These are phyloP conservation scores for Xerocomellus amylosporus DNA, from an alignment of 768 basidiomycete genomes.

Conservation along the genomic window DNA sequence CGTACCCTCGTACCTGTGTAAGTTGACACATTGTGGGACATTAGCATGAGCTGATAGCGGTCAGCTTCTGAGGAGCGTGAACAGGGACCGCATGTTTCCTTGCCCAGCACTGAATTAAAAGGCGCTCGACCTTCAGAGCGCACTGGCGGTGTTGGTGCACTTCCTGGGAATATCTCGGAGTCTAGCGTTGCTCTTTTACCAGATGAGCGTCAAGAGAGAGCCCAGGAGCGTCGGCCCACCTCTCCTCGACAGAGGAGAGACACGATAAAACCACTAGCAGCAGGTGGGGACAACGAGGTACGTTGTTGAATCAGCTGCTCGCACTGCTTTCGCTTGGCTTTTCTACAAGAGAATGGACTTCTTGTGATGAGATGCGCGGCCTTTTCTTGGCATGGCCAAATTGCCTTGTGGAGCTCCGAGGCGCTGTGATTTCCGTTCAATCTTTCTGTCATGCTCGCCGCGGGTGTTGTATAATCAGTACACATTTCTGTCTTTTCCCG, in stretches of 20 bases:
- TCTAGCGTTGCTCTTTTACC: slow-evolving; percentile 48
- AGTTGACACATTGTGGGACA: not conserved
- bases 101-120: slow-evolving; percentile 36
- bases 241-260: slow-evolving; percentile 18
- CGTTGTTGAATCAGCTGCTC: not conserved
- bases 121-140: slow-evolving; percentile 34
- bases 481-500: not conserved
- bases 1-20: slow-evolving; percentile 8
- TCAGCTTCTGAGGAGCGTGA: slow-evolving; percentile 6
- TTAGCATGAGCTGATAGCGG: slow-evolving; percentile 4
- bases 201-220: slow-evolving; percentile 37
- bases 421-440: too few relatives aligned
- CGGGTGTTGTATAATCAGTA: not conserved
- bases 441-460: not conserved
- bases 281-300: slow-evolving; percentile 11
- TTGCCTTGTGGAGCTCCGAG: not conserved
- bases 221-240: not conserved
- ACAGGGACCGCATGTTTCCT: slow-evolving; percentile 15
- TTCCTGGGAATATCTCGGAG: slow-evolving; percentile 47
- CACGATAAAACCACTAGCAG: slow-evolving; percentile 8
- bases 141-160: slow-evolving; percentile 44
- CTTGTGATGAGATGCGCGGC: not conserved
- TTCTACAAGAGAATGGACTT: not conserved
- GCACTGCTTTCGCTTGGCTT: not conserved
- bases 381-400: not conserved